phyloP scores from a whole-genome alignment of 2,329 filamentous ascomycete species.

The Xylaria sp. region DNA sequence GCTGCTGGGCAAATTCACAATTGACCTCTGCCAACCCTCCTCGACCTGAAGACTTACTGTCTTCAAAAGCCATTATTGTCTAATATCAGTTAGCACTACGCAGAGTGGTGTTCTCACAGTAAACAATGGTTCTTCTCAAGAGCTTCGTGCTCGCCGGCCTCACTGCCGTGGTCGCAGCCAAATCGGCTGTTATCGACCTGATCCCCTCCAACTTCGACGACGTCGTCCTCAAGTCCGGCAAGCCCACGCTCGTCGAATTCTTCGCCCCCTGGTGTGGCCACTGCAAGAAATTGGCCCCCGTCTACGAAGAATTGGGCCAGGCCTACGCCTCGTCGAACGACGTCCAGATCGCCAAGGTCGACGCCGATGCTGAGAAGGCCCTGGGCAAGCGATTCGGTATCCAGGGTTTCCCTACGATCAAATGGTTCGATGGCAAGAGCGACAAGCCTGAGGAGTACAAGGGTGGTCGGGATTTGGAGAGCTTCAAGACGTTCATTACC shows the following conservation, averaged over 20 bases:
- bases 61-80: too few species aligned
- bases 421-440: slow-evolving; percentile 96
- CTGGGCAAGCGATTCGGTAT: slow-evolving; percentile 83
- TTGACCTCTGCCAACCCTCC: not conserved
- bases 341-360: slow-evolving; percentile 89
- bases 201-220: slow-evolving; percentile 87
- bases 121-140: slow-evolving; percentile 51
- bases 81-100: too few species aligned
- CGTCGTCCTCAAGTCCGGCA: slow-evolving; percentile 82
- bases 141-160: slow-evolving; percentile 54
- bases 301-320: slow-evolving; percentile 84
- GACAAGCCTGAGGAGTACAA: slow-evolving; percentile 80
- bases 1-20: slow-evolving; percentile 6
- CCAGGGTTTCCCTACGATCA: slow-evolving; percentile 93
- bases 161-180: slow-evolving; percentile 54
- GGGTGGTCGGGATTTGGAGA: slow-evolving; percentile 81
- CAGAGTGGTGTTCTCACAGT: slow-evolving; percentile 7
- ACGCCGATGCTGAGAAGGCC: slow-evolving; percentile 81
- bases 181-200: slow-evolving; percentile 84
- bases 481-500: slow-evolving; percentile 71
- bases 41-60: not conserved
- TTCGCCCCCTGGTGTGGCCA: slow-evolving; percentile 98
- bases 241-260: slow-evolving; percentile 95
- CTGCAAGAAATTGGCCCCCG: slow-evolving; percentile 94
- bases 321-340: slow-evolving; percentile 65